Evolutionary conservation across 805 yeast genomes (phyloP).

Genomic region (Wickerhamomyces strasburgensis): DNA sequence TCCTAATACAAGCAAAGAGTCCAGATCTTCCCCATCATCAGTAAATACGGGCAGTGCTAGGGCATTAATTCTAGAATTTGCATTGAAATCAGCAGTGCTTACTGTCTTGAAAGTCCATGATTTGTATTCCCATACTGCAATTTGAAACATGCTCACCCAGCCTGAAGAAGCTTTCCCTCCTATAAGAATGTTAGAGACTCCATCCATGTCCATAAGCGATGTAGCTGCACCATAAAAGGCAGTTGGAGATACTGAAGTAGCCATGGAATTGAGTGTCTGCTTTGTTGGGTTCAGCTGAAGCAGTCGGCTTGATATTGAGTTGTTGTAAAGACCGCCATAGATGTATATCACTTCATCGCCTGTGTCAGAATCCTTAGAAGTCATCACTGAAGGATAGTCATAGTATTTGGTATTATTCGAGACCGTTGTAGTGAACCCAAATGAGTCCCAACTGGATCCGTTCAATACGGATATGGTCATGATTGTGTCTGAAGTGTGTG

Average conservation of each 20-base stretch:
- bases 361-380: slow-evolving; percentile 30
- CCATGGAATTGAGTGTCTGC: slow-evolving; percentile 32
- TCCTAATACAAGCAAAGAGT: slow-evolving; percentile 49
- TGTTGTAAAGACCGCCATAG: slow-evolving; percentile 43
- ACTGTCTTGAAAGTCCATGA: slow-evolving; percentile 60
- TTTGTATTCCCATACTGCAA: slow-evolving; percentile 66
- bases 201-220: slow-evolving; percentile 33
- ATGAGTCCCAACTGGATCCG: slow-evolving; percentile 10
- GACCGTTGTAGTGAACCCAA: slow-evolving; percentile 15
- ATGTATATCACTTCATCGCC: slow-evolving; percentile 38
- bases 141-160: slow-evolving; percentile 69
- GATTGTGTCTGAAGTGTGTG: not conserved
- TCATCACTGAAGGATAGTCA: slow-evolving; percentile 36
- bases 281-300: slow-evolving; percentile 37
- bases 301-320: slow-evolving; percentile 36
- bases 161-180: slow-evolving; percentile 64
- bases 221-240: slow-evolving; percentile 49
- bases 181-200: slow-evolving; percentile 46
- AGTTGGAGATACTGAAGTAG: slow-evolving; percentile 50
- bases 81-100: slow-evolving; percentile 26
- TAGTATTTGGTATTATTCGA: slow-evolving; percentile 8
- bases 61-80: slow-evolving; percentile 51
- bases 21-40: slow-evolving; percentile 22
- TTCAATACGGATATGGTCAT: slow-evolving; percentile 13
- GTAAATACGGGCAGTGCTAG: slow-evolving; percentile 51